phyloP scores from a whole-genome alignment of 208 protist genomes.

The Trypanosoma brucei region DNA sequence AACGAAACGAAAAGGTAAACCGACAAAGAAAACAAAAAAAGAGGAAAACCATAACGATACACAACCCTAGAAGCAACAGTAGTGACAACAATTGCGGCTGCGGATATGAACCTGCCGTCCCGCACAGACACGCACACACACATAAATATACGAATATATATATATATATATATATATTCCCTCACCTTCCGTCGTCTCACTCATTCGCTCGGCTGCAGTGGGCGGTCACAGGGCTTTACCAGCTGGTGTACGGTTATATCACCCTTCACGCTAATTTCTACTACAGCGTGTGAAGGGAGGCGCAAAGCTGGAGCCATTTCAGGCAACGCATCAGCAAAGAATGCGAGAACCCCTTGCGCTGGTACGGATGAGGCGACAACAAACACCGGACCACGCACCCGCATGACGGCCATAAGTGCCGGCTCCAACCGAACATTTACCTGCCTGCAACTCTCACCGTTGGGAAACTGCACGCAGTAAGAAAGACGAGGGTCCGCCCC shows the following conservation, averaged over 20 bases:
- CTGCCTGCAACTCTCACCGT: conserved; percentile 82
- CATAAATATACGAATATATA: too few species aligned
- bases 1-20: too few species aligned
- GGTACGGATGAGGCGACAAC: conserved; percentile 65
- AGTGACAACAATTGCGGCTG: too few species aligned
- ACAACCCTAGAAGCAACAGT: too few species aligned
- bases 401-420: conserved; percentile 83
- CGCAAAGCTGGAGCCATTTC: conserved; percentile 67
- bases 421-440: conserved; percentile 84
- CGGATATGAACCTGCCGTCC: too few species aligned
- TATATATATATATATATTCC: too few species aligned
- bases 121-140: too few species aligned
- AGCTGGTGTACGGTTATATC: conserved; percentile 71
- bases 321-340: conserved; percentile 73
- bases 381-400: conserved; percentile 69
- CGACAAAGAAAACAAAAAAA: too few species aligned
- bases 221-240: background rate
- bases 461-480: conserved; percentile 81
- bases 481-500: conserved; percentile 43
- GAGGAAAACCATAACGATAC: too few species aligned
- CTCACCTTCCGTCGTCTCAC: too few species aligned
- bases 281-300: conserved; percentile 55
- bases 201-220: too few species aligned
- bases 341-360: conserved; percentile 68
- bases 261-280: conserved; percentile 77